These are phyloP conservation scores for Yamadazyma diospyri DNA, from an alignment of 1,139 yeast genomes.

Conservation along the genomic window DNA sequence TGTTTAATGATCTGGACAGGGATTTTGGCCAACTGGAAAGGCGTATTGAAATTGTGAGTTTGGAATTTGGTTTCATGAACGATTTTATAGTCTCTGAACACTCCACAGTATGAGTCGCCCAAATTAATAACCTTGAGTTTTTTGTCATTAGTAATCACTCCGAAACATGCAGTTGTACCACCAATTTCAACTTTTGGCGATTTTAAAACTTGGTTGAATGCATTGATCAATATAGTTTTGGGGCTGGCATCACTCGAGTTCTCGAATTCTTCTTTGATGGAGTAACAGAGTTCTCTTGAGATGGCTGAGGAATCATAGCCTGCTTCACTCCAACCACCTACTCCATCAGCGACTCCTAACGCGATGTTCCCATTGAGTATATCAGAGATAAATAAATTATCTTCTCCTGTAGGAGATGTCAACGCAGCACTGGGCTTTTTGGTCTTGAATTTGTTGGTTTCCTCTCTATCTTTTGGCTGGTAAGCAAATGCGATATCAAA, in stretches of 20 bases:
- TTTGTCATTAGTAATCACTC: conserved; percentile 55
- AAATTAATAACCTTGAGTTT: conserved; percentile 67
- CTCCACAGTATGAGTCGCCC: conserved; percentile 95
- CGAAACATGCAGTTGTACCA: conserved; percentile 93
- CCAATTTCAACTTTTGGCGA: conserved; percentile 78
- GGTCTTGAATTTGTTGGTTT: conserved; percentile 38
- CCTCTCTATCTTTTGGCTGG: conserved; percentile 66
- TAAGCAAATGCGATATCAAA: conserved; percentile 66
- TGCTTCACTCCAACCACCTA: conserved; percentile 94
- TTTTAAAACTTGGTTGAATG: conserved; percentile 51
- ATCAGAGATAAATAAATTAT: conserved; percentile 64
- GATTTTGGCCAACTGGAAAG: conserved; percentile 83
- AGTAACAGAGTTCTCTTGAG: conserved; percentile 61
- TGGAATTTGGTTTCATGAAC: conserved; percentile 72
- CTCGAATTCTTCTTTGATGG: conserved; percentile 32
- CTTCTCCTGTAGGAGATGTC: conserved; percentile 79
- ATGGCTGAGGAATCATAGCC: conserved; percentile 88
- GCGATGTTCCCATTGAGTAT: conserved; percentile 47
- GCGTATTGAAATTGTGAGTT: conserved; percentile 87
- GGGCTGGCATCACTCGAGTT: conserved; percentile 29
- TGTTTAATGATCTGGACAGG: conserved; percentile 58
- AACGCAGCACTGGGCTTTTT: conserved; percentile 30
- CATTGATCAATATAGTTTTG: conserved; percentile 45
- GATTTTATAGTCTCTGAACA: conserved; percentile 65
- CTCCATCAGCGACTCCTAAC: conserved; percentile 95